Conservation (phyloP, 192 early-diverging fungal species). For the Coemansia reversa region DNA sequence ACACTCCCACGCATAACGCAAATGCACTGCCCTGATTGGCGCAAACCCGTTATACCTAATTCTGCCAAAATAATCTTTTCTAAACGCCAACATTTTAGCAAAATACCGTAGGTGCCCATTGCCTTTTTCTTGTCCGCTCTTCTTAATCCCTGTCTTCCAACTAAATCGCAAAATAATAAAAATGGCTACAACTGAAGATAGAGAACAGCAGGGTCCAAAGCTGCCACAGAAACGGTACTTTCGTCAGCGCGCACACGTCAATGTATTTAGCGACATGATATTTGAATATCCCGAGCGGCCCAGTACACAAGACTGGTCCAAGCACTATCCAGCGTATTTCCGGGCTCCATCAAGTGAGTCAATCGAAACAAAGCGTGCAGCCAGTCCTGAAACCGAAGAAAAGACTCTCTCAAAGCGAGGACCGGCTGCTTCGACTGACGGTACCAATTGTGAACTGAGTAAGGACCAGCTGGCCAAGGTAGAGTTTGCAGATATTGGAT, state of each 20-base stretch:
- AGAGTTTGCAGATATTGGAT: slow-evolving; percentile 98
- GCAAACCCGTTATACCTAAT: too few relatives aligned
- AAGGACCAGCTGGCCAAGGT: slow-evolving; percentile 49
- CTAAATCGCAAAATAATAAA: not conserved
- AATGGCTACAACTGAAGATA: slow-evolving; percentile 17
- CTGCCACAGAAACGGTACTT: slow-evolving; percentile 78
- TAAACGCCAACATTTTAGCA: too few relatives aligned
- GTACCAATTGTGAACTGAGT: not conserved
- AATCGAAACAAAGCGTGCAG: slow-evolving; percentile 7
- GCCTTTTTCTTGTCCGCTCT: too few relatives aligned
- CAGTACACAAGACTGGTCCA: slow-evolving; percentile 84
- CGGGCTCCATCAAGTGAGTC: not conserved
- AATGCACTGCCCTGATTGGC: too few relatives aligned
- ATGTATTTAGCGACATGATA: slow-evolving; percentile 94
- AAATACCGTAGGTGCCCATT: too few relatives aligned
- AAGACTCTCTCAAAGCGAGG: slow-evolving; percentile 30
- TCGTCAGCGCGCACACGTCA: slow-evolving; percentile 92
- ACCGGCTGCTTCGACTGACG: not conserved
- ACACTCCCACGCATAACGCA: too few relatives aligned
- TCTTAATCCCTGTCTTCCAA: not conserved
- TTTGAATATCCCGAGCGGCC: slow-evolving; percentile 86
- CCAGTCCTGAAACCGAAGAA: not conserved
- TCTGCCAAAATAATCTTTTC: too few relatives aligned
- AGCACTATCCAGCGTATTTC: slow-evolving; percentile 75
- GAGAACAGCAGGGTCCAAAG: slow-evolving; percentile 19